Evolutionary conservation across 371 early-diverging fungal genomes (phyloP), one percentile per base, ranked within the genome.

Genomic region (Dichotomocladium elegans): DNA sequence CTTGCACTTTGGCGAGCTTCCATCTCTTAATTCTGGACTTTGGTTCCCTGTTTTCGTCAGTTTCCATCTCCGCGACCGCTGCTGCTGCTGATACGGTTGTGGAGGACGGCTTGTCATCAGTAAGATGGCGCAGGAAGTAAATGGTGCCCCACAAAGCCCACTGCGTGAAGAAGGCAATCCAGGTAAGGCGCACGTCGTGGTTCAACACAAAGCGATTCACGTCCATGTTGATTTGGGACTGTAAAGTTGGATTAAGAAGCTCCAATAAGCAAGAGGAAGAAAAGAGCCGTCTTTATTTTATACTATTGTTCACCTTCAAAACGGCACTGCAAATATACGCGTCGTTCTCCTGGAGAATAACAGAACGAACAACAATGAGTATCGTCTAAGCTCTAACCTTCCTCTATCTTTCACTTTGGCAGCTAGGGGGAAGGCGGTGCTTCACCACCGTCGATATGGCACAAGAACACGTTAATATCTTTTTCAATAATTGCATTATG

Each of bases 151-250:
- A 70, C 12, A 65, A 57, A 9, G 59, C 51, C 63, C 63, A 70
- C 9, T 60, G 59, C 14, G 63, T 58, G 24, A 70, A 70, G 51
- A 66, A 70, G 2, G 70, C 70, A 48, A 70, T 65, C 70, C 70
- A 70, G 12, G 66, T 55, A 11, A 58, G 26, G 21, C 60, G 53
- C 10, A 72, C 69, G 30, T 66, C 28, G 22, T 19, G 31, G 25
- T 68, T 60, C 26, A 41, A n/a, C 6, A 61, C 58, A 56, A 72
- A 72, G 41, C 21, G 6, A 12, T 22, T 33, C 2, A 53, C 46
- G 15, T 37, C 37, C 37, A 37, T 37, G 37, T 7, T 37, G 21
- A 21, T 15, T 37, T 15, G 8, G n/a, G n/a, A n/a, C n/a, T n/a
- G n/a, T n/a, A n/a, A n/a, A n/a, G n/a, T n/a, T n/a, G n/a, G n/a